Evolutionary conservation across 2,329 filamentous ascomycete genomes (phyloP), one percentile per base, ranked within the genome.

Genomic region (Sporothrix dimorphospora): DNA sequence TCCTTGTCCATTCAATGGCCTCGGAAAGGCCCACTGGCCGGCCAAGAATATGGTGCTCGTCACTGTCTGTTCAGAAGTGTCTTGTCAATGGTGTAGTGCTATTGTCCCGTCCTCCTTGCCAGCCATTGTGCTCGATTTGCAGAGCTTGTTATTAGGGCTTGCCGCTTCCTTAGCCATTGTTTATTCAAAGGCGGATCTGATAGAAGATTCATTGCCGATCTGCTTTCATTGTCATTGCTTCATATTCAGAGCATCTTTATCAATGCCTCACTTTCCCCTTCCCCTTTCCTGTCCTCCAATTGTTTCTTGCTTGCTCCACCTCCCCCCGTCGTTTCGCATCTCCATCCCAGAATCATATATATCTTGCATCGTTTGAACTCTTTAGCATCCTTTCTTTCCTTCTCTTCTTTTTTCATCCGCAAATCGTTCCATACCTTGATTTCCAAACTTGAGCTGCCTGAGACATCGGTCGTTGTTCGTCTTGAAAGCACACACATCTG

Each of bases 61-160:
- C 59, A 65, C n/a, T 19, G 9, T 12, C 59, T 65, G 5, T 12
- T 65, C 59, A 65, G 27, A 9, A 19, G 21, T 65, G 21, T 65
- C 59, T 65, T 65, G 59, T 65, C 59, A 45, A 27, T 45, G 59
- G 38, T 65, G 12, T 21, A 42, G 40, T 27, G 38, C 59, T 45
- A 65, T 65, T 65, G 38, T 65, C 12, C 9, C 14, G n/a, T 42
- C n/a, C 27, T n/a, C 21, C 27, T 42, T 38, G 38, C 19, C 7
- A 14, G 12, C 12, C 38, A 45, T 27, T 27, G 21, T 27, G 21
- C n/a, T n/a, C n/a, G n/a, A n/a, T 8, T 65, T 65, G 11, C n/a
- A 4, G 27, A 27, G 59, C 11, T 65, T 65, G 38, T 9, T 27
- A 5, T 11, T 65, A 38, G n/a, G 42, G 59, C 38, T 12, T 27